Percentiles rank a stretch among this genome's conserved stretches.
phyloP scores from a whole-genome alignment of 164 flowering plant species.

The Amborella trichopoda region DNA sequence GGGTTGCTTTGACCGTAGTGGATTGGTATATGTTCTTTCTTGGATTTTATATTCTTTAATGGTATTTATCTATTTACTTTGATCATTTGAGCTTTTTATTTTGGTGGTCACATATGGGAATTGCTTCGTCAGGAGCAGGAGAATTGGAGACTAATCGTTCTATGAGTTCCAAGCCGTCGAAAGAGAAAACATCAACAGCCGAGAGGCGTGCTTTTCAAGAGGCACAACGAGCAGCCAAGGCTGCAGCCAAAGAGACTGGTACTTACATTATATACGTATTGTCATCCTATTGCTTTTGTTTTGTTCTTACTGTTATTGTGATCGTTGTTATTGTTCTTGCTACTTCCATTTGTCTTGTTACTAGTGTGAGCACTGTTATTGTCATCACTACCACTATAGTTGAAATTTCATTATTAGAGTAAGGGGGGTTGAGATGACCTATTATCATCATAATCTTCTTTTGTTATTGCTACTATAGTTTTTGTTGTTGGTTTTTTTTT shows the following conservation, averaged over 20 bases:
- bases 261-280: neutral
- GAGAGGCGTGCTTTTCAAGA: constrained; percentile 94
- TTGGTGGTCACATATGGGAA: neutral
- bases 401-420: too few species aligned
- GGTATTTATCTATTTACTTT: neutral
- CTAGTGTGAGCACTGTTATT: too few species aligned
- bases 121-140: neutral
- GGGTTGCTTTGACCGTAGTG: too few species aligned
- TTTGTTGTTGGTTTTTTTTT: too few species aligned
- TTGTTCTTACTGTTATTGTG: too few species aligned
- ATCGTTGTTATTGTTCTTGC: too few species aligned
- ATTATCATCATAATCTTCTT: too few species aligned
- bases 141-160: constrained; percentile 17
- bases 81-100: neutral
- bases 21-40: too few species aligned
- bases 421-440: too few species aligned
- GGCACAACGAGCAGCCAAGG: constrained; percentile 91
- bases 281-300: neutral
- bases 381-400: too few species aligned
- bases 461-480: too few species aligned
- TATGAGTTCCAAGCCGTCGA: constrained; percentile 36
- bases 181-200: constrained; percentile 75
- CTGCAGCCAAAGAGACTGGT: constrained; percentile 51
- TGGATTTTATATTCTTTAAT: neutral
- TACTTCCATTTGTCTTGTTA: too few species aligned